Conservation (phyloP, 2,329 filamentous ascomycete genomes). For the Monosporascus sp. region DNA sequence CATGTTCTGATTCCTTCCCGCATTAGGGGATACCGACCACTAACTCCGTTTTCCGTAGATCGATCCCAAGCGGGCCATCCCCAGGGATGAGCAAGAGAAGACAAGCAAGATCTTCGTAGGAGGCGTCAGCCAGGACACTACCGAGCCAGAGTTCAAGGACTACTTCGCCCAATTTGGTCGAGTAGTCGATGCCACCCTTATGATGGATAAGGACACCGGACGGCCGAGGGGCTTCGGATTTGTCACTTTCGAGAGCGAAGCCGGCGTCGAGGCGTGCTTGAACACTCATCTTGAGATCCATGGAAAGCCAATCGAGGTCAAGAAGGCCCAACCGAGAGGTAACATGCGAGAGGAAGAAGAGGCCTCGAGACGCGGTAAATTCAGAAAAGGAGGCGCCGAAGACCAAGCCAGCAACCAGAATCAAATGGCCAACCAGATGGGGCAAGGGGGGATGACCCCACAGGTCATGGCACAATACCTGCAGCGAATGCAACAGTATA, state of each 20-base stretch:
- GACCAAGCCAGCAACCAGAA: conserved; percentile 25
- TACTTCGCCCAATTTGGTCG: conserved; percentile 97
- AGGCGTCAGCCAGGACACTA: conserved; percentile 94
- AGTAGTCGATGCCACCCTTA: conserved; percentile 93
- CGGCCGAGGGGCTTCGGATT: conserved; percentile 94
- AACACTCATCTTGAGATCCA: conserved; percentile 83
- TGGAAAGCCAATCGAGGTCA: conserved; percentile 95
- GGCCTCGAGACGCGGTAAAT: conserved; percentile 55
- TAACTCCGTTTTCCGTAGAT: conserved; percentile 56
- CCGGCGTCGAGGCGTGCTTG: conserved; percentile 88
- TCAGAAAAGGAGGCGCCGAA: conserved; percentile 49
- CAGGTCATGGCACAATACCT: conserved; percentile 98
- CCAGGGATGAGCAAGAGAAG: conserved; percentile 94
- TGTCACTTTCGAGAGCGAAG: conserved; percentile 95
- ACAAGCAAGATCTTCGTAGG: conserved; percentile 99
- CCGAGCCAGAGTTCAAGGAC: conserved; percentile 90
- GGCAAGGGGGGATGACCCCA: conserved; percentile 67
- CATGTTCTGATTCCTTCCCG: neutral
- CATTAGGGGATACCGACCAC: neutral
- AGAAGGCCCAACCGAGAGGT: conserved; percentile 92
- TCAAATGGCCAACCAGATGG: conserved; percentile 27
- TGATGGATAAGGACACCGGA: conserved; percentile 99
- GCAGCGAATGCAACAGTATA: conserved; percentile 97
- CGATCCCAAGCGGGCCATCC: conserved; percentile 95
- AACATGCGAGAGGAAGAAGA: conserved; percentile 91